Conservation (phyloP, 2,329 filamentous ascomycete genomes). For the Penicillium griseofulvum region DNA sequence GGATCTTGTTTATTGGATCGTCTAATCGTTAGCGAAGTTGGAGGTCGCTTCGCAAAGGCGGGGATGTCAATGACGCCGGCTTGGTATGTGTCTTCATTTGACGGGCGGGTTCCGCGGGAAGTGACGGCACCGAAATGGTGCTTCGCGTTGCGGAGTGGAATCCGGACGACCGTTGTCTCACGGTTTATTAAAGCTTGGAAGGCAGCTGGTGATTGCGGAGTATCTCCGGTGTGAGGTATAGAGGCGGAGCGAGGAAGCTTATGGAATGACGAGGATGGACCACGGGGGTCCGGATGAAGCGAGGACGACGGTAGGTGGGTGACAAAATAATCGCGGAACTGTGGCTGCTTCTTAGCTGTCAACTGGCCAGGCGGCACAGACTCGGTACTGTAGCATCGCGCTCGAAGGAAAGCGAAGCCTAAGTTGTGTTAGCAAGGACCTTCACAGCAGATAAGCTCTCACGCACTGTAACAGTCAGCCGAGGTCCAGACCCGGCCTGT, state of each 20-base stretch:
- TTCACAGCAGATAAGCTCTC: conserved; percentile 17
- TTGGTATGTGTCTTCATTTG: conserved; percentile 93
- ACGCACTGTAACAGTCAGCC: conserved; percentile 40
- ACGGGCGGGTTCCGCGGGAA: conserved; percentile 75
- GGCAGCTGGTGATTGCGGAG: conserved; percentile 53
- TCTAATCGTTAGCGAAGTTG: conserved; percentile 58
- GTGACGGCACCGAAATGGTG: conserved; percentile 87
- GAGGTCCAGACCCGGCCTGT: conserved; percentile 41
- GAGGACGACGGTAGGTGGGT: conserved; percentile 93
- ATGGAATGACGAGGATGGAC: conserved; percentile 66
- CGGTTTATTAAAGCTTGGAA: conserved; percentile 63
- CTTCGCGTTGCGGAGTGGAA: conserved; percentile 88
- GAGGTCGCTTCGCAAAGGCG: conserved; percentile 81
- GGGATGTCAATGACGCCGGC: conserved; percentile 91
- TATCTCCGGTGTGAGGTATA: conserved; percentile 65
- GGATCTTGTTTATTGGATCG: conserved; percentile 30
- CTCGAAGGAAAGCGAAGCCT: conserved; percentile 37
- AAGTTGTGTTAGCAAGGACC: conserved; percentile 15
- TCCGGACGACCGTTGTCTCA: conserved; percentile 90
- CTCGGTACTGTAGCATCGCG: conserved; percentile 26
- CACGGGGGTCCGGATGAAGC: conserved; percentile 78
- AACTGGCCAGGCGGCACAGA: conserved; percentile 11
- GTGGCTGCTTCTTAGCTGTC: conserved; percentile 40
- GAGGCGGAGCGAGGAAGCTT: conserved; percentile 84
- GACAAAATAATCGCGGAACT: conserved; percentile 95